Evolutionary conservation across 2,329 filamentous ascomycete species (phyloP), one percentile per base, ranked within the genome.

Genomic region (Fusarium chaquense): DNA sequence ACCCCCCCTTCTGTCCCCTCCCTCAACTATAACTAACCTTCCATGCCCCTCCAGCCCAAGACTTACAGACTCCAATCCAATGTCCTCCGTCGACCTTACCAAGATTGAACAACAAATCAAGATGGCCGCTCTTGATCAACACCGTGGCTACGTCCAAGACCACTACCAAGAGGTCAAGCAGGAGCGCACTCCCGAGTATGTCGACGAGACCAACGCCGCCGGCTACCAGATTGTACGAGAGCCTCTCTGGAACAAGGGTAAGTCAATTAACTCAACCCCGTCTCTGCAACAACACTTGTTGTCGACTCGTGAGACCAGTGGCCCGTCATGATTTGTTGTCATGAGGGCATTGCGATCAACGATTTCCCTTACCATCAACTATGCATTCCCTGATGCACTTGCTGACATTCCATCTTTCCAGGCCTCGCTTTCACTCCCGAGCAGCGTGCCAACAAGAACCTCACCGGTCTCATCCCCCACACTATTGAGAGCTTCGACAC

Each of bases 181-280:
- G 75, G 76, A 82, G 67, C 78, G 79, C 44, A 74, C 80, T 54
- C 89, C 86, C 46, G 83, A 89, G 67, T 88, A 89, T 76, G 73
- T 87, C 50, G 69, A 82, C 47, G 78, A 87, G 74, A 77, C 80
- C 58, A 78, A 83, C 71, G 88, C 88, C 67, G 80, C 80, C 65
- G 88, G 88, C 70, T 89, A 89, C 77, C 88, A 90, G 78, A 81
- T 90, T 61, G 81, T 90, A 61, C 81, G 83, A 53, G 86, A 90
- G 77, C 87, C 88, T 66, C 81, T 86, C 50, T 90, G 87, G 87
- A 90, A 90, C 76, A 90, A 89, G 83, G 88, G 88, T 89, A 81
- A 76, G 80, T 58, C 35, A 18, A 78, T 58, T 47, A 15, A 36
- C 32, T 22, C 22, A n/a, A 28, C 46, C 50, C 44, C 24, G 11